Conservation (phyloP, 176 grass and related monocot species). For the Hyparrhenia diplandra region DNA sequence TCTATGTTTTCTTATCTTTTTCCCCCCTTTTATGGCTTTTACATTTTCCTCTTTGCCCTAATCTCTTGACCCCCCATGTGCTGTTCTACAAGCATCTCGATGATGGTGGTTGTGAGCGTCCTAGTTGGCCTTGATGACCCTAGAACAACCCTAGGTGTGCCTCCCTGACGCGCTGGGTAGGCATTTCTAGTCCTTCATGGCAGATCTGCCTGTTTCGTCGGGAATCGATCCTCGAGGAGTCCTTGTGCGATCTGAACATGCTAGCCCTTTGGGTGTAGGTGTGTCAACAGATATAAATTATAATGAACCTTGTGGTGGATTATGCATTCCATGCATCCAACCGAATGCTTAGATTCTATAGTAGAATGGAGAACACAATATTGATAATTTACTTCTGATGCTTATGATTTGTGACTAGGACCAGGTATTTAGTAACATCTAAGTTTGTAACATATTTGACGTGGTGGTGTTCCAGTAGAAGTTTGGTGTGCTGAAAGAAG, state of each 20-base stretch:
- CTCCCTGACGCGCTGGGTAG: too few relatives aligned
- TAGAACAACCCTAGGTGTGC: too few relatives aligned
- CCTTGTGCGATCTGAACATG: background rate
- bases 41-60: too few relatives aligned
- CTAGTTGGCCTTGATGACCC: too few relatives aligned
- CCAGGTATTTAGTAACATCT: background rate
- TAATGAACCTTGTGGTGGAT: background rate
- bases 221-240: background rate
- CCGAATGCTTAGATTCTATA: background rate
- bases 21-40: too few relatives aligned
- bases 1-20: too few relatives aligned
- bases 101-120: too few relatives aligned
- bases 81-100: too few relatives aligned
- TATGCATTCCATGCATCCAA: background rate
- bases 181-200: background rate
- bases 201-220: background rate
- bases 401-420: constrained; percentile 6
- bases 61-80: too few relatives aligned
- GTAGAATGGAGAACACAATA: background rate
- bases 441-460: constrained; percentile 1
- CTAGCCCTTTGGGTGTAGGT: background rate
- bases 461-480: background rate
- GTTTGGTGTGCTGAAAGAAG: background rate
- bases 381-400: background rate
- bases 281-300: background rate